Evolutionary conservation across 2,329 filamentous ascomycete genomes (phyloP), one percentile per base, ranked within the genome.

Genomic region (Cephalotrichum gorgonifer): DNA sequence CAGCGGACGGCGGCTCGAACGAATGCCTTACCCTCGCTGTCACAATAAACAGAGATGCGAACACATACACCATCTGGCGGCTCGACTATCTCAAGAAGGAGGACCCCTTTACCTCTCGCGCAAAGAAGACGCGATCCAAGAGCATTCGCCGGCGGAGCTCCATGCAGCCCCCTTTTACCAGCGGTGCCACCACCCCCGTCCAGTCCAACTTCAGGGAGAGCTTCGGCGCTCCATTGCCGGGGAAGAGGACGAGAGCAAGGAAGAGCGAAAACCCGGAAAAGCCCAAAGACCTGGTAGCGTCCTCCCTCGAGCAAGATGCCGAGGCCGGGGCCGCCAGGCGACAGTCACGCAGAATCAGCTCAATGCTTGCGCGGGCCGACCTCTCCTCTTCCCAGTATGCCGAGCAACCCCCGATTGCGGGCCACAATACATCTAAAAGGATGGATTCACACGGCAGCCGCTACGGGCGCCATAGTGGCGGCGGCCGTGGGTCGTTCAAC

Each of bases 361-460:
- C 91, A 15, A 78, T 95, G 67, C 73, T 96, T 48, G 90, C 90
- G 15, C 78, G 91, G 58, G 86, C 87, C 28, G 91, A 96, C 61
- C 71, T 96, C 20, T 91, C 88, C 1, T 84, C 87, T 9, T 93
- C 85, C 15, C 86, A 91, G 55, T 94, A 95, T 60, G 77, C 82
- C 26, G 89, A 95, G 44, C 78, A 75, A 62, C 65, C 62, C 54
- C 72, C 63, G 3, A 60, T 66, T 8, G 57, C 67, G 8, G 64
- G 62, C 11, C 64, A 68, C 47, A 61, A 62, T 0, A 72, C 73
- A 41, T 65, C 74, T 14, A 79, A 84, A 54, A 78, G 85, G 52
- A 76, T 80, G 6, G 83, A 93, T 48, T 95, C 90, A 2, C 78
- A 93, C 54, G 85, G 85, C 27, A 81, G 75, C 48, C 74, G 79